These are phyloP conservation scores for Mortierella sp. DNA, from an alignment of 371 early-diverging fungal genomes.

Conservation along the genomic window DNA sequence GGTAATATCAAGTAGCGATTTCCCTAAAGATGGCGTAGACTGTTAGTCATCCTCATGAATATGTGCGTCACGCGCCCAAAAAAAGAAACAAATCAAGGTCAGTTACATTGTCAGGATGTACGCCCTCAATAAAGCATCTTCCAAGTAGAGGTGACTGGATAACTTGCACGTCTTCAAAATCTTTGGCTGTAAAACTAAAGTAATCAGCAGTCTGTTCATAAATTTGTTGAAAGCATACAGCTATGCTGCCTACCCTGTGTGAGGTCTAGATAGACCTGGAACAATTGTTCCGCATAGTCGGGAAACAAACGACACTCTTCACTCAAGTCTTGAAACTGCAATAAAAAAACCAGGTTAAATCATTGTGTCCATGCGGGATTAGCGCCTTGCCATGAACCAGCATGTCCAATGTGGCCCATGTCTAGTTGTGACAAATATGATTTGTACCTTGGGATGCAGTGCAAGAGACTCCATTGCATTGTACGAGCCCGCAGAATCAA, in stretches of 20 bases:
- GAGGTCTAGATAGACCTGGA: constrained; percentile 51
- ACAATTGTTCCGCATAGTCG: constrained; percentile 46
- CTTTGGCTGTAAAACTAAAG: constrained; percentile 26
- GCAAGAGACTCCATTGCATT: constrained; percentile 21
- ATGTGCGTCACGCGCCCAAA: background rate
- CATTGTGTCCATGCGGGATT: background rate
- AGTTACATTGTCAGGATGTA: constrained; percentile 41
- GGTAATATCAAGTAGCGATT: constrained; percentile 33
- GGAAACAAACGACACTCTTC: constrained; percentile 33
- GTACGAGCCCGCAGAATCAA: too few relatives aligned
- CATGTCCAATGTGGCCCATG: background rate
- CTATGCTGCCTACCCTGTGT: constrained; percentile 16
- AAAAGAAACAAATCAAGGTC: background rate
- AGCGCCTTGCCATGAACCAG: background rate
- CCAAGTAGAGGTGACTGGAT: constrained; percentile 22
- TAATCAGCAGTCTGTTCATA: background rate
- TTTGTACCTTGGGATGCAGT: constrained; percentile 30
- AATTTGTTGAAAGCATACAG: background rate
- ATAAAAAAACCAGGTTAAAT: background rate
- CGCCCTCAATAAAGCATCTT: constrained; percentile 39
- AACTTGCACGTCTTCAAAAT: constrained; percentile 34
- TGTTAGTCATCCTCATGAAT: background rate
- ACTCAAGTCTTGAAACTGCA: constrained; percentile 30
- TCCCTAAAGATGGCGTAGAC: constrained; percentile 10
- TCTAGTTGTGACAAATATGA: background rate